These are phyloP conservation scores for Sherardia arvensis DNA, from an alignment of 257 asterid species.

Conservation along the genomic window DNA sequence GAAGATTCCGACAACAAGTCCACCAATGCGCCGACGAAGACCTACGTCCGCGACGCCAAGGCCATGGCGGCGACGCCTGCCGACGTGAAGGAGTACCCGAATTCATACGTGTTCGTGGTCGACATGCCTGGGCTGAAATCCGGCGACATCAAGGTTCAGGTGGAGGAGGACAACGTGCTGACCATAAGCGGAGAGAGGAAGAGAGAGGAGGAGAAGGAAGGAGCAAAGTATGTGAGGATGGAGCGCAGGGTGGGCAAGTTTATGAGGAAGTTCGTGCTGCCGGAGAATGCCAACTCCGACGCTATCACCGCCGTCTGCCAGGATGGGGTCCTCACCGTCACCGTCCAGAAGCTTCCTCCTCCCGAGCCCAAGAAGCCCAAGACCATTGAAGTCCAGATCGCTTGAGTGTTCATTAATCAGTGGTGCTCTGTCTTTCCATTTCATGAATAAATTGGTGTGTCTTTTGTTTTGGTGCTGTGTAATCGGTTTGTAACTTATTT, in stretches of 20 bases:
- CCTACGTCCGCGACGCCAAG: conserved; percentile 19
- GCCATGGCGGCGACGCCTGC: conserved; percentile 23
- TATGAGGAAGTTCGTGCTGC: conserved; percentile 70
- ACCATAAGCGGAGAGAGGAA: conserved; percentile 37
- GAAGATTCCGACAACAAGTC: conserved; percentile 15
- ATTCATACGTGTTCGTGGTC: conserved; percentile 9
- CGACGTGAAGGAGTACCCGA: conserved; percentile 16
- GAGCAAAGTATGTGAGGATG: conserved; percentile 57
- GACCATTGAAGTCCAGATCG: conserved; percentile 59
- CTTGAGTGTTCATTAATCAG: conserved; percentile 7
- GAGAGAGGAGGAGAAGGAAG: conserved; percentile 34
- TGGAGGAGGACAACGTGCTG: conserved; percentile 28
- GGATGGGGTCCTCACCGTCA: conserved; percentile 71
- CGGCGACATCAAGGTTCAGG: conserved; percentile 18
- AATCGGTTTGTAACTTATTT: too few relatives aligned
- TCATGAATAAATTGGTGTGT: too few relatives aligned
- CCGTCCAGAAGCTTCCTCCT: conserved; percentile 69
- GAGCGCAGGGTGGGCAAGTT: conserved; percentile 63
- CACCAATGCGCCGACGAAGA: conserved; percentile 7
- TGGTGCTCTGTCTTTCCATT: background rate
- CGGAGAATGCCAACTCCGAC: conserved; percentile 62
- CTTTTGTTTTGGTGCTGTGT: too few relatives aligned
- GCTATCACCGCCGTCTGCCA: conserved; percentile 55
- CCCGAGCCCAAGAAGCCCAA: conserved; percentile 81
- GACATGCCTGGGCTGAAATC: conserved; percentile 28